Base-by-base conservation (phyloP, 805 yeast genomes). In the Kregervanrija delftensis region DNA sequence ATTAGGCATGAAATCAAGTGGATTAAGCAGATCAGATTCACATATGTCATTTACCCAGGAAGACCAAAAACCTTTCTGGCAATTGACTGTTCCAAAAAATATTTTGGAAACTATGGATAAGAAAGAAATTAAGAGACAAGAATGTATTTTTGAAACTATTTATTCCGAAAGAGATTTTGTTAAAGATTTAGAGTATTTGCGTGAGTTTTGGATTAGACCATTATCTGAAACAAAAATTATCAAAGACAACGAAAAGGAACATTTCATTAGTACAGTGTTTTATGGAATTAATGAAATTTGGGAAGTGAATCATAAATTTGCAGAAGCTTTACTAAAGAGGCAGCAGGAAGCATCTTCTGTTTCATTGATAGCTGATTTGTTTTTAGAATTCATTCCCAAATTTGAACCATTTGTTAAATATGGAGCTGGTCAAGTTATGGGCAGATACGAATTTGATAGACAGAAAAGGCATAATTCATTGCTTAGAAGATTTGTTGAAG, bases 91-190 rank as follows among this genome's bases (percentile, higher is more conserved):
- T 10, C 83, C 96, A 3, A 77, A 81, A 56, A 81, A 80, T 37
- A 67, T 89, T 5, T 75, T 90, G 59, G 95, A 86, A 45, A 72
- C 81, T 39, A 74, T 91, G 46, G 87, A 86, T 46, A 90, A 87
- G 54, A 76, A 70, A 43, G 99, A 93, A 60, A 83, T 86, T 56
- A 88, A 88, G 68, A 77, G 98, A 50, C 99, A 93, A 64, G 99
- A 93, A 58, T 81, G 90, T 51, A 93, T 93, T 39, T 91, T 88
- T 67, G 99, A 93, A 66, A 83, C 90, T 31, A 86, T 88, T 41
- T 86, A 86, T 51, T 91, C 97, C 2, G 98, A 93, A 67, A 77
- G 97, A 47, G 95, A 93, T 53, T 93, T 90, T 63, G 96, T 93
- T 43, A 90, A 89, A 66, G 96, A 93, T 57, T 71, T 93, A 57